Conservation (phyloP, 331 rosid genomes). For the Telfairia occidentalis region DNA sequence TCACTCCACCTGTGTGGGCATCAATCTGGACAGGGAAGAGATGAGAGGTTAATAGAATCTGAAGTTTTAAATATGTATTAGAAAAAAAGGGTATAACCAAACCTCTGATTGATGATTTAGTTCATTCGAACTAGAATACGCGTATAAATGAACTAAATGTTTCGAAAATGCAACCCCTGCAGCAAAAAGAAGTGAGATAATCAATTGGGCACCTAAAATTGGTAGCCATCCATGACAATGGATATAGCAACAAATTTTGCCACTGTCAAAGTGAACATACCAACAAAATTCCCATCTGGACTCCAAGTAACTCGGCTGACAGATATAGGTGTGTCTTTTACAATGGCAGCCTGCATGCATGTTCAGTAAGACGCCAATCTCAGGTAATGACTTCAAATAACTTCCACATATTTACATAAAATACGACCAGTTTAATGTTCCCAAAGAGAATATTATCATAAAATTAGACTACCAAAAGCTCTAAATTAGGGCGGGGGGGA, state of each 20-base stretch:
- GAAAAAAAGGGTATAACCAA: constrained; percentile 9
- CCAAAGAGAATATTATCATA: constrained; percentile 11
- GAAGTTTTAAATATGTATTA: constrained; percentile 17
- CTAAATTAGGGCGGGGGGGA: constrained; percentile 3
- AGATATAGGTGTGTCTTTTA: constrained; percentile 48
- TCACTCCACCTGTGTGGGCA: constrained; percentile 83
- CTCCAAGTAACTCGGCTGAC: constrained; percentile 86
- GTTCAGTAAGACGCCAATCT: constrained; percentile 24
- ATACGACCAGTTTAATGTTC: constrained; percentile 2
- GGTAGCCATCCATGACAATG: constrained; percentile 2
- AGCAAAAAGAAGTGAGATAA: constrained; percentile 29
- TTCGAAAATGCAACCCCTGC: constrained; percentile 86
- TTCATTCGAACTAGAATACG: constrained; percentile 55
- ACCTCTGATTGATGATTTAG: constrained; percentile 69
- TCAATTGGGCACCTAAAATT: constrained; percentile 11
- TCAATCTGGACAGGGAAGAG: constrained; percentile 43
- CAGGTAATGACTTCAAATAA: constrained; percentile 16
- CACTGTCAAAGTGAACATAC: constrained; percentile 35
- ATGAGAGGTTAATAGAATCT: constrained; percentile 15
- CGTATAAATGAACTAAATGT: constrained; percentile 77
- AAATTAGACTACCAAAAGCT: constrained; percentile 9
- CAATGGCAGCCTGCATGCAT: constrained; percentile 41
- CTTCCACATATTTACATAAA: background rate
- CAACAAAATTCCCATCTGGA: constrained; percentile 77
- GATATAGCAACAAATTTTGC: constrained; percentile 51